Base-by-base conservation (phyloP, 2,329 filamentous ascomycete genomes). In the Chaetomiaceae sp. region DNA sequence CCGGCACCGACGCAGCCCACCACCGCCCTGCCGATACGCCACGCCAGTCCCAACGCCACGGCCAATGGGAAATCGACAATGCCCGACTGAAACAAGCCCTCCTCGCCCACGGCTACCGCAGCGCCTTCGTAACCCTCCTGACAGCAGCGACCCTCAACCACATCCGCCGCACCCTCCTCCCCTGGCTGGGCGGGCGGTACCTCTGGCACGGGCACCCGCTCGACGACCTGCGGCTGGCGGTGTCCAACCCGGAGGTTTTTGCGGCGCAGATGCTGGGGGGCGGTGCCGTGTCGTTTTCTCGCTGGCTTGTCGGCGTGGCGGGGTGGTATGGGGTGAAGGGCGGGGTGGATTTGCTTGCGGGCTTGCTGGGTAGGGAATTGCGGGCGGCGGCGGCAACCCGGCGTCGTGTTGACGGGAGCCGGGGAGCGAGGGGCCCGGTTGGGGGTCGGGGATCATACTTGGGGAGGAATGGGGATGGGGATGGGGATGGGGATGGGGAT, bases 61-160 rank as follows among this genome's bases (percentile, higher is more conserved):
- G n/a, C n/a, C n/a, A n/a, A n/a, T n/a, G n/a, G n/a, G n/a, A n/a
- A n/a, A n/a, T n/a, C n/a, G n/a, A n/a, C n/a, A n/a, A n/a, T n/a
- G n/a, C n/a, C n/a, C n/a, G n/a, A 5, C 25, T 23, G 7, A 18
- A 21, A 20, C 32, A 20, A 5, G 10, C 37, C 29, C 8, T 25
- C 8, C 20, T 3, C 11, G 51, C 58, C 18, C 41, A 67, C 5
- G 65, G 65, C 30, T 59, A 64, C 53, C 53, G 58, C 7, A 48
- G 56, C 5, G 60, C 61, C 1, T 58, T 67, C 11, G 55, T 59
- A 1, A 62, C 64, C 44, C 60, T 72, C 38, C 34, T 65, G 13
- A 61, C 65, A 34, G 73, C 73, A 45, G 64, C 71, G 14, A 53
- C 73, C 11, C 37, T 68, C 23, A 68, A 75, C 64, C 72, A 76